Percentiles rank a stretch among this genome's conserved stretches.
Conservation (phyloP, 106 monocot genomes). For the Ottelia alismoides region DNA sequence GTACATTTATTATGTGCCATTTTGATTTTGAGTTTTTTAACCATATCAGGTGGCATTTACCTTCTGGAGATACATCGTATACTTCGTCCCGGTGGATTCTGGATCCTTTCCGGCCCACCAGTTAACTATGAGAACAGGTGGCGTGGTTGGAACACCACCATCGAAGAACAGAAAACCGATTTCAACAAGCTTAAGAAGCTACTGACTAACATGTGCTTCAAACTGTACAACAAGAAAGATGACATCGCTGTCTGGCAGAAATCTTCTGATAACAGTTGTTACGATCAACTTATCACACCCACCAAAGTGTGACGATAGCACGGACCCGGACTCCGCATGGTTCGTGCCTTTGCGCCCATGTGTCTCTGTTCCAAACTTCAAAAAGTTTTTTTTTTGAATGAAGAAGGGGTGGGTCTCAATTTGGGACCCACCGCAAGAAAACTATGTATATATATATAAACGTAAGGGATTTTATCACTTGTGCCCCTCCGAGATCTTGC, state of each 20-base stretch:
- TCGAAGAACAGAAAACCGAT: slow-evolving; percentile 17
- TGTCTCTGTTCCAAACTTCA: slow-evolving; percentile 11
- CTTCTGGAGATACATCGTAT: slow-evolving; percentile 21
- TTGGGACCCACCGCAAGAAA: too few species aligned
- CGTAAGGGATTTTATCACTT: too few species aligned
- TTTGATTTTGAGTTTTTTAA: not conserved
- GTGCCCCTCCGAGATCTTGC: too few species aligned
- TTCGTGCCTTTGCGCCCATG: slow-evolving; percentile 16
- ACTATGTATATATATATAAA: too few species aligned
- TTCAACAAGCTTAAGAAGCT: slow-evolving; percentile 18
- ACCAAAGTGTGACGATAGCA: slow-evolving; percentile 15
- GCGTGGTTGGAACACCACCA: slow-evolving; percentile 24
- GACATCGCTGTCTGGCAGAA: slow-evolving; percentile 31
- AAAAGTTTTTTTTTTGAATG: slow-evolving; percentile 12
- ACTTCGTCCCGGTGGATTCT: slow-evolving; percentile 25
- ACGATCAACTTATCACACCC: slow-evolving; percentile 9
- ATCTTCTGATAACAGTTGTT: slow-evolving; percentile 15
- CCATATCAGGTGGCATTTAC: slow-evolving; percentile 16
- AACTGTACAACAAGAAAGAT: slow-evolving; percentile 19
- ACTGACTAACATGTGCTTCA: slow-evolving; percentile 27
- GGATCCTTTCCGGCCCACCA: slow-evolving; percentile 25
- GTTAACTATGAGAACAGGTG: slow-evolving; percentile 24
- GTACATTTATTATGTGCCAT: too few species aligned
- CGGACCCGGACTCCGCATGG: slow-evolving; percentile 22
- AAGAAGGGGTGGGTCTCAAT: too few species aligned